A percentile compares a stretch with the other conserved stretches of the same genome.
These are phyloP conservation scores for Curvularia hawaiiensis DNA, from an alignment of 2,329 filamentous ascomycete genomes.

Conservation along the genomic window DNA sequence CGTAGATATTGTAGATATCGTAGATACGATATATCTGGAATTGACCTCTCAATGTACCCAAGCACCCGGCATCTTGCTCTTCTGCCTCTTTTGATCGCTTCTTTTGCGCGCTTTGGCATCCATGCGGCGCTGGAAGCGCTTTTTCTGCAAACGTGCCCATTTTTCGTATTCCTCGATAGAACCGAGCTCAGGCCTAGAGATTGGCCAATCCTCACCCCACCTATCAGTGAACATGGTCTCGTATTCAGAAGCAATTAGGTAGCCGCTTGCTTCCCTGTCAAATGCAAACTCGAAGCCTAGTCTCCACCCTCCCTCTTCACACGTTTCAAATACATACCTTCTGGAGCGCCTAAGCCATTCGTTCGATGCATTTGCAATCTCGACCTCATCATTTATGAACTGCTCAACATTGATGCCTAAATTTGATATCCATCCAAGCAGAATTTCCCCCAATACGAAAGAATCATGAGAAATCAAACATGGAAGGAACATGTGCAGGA, in stretches of 20 bases:
- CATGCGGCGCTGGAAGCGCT: constrained; percentile 6
- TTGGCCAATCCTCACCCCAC: neutral
- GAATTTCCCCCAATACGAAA: neutral
- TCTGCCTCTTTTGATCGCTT: constrained; percentile 7
- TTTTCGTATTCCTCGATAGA: no score
- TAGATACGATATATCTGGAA: neutral
- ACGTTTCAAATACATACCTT: constrained; percentile 3
- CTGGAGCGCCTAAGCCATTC: neutral
- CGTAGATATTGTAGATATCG: no score
- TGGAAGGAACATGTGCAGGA: neutral
- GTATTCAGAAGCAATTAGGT: constrained; percentile 12
- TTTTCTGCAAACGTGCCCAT: no score
- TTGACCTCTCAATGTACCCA: constrained; percentile 6
- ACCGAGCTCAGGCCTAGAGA: no score
- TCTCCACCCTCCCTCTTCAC: neutral
- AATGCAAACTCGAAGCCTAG: constrained; percentile 10
- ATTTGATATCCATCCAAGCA: constrained; percentile 1
- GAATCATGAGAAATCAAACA: neutral
- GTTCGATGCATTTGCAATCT: neutral
- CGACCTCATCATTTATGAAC: neutral
- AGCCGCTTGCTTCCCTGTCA: constrained; percentile 2
- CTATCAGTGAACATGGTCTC: neutral
- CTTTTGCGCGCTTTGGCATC: constrained; percentile 20
- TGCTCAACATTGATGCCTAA: constrained; percentile 5
- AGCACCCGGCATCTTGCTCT: constrained; percentile 17